These are phyloP conservation scores for Akanthomyces muscarius DNA, from an alignment of 2,329 filamentous ascomycete species.

Conservation along the genomic window DNA sequence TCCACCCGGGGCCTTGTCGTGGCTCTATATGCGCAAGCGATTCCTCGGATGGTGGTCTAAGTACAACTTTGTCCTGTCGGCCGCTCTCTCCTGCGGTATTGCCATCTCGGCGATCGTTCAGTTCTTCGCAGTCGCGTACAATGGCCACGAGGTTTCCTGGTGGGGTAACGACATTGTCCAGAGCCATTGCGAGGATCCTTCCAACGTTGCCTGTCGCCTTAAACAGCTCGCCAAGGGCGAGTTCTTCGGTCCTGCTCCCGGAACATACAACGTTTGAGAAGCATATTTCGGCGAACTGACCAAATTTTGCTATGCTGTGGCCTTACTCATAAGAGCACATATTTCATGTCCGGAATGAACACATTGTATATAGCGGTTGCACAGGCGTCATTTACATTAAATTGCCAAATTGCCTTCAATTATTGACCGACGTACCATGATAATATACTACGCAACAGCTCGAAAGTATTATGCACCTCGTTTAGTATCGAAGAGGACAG, in stretches of 20 bases:
- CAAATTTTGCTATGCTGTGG: no score
- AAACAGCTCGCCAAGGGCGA: constrained; percentile 22
- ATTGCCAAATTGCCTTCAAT: not conserved
- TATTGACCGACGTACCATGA: no score
- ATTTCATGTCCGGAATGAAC: not conserved
- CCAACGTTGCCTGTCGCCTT: constrained; percentile 23
- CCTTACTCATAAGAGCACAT: not conserved
- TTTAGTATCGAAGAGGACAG: no score
- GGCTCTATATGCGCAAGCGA: constrained; percentile 43
- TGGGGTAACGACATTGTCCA: constrained; percentile 35
- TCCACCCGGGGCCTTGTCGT: constrained; percentile 43
- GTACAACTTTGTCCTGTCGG: constrained; percentile 39
- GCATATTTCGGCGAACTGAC: no score
- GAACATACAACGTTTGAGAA: constrained; percentile 12
- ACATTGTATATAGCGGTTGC: not conserved
- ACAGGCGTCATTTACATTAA: no score
- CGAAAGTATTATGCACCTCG: no score
- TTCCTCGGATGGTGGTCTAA: constrained; percentile 48
- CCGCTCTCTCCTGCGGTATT: constrained; percentile 39
- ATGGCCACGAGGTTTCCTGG: constrained; percentile 35
- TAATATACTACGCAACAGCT: no score
- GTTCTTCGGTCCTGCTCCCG: constrained; percentile 26
- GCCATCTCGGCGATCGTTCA: constrained; percentile 40
- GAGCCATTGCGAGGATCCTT: constrained; percentile 36
- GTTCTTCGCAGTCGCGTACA: constrained; percentile 41